Conservation (phyloP, 2,329 filamentous ascomycete species). For the Cordyceps sp. region DNA sequence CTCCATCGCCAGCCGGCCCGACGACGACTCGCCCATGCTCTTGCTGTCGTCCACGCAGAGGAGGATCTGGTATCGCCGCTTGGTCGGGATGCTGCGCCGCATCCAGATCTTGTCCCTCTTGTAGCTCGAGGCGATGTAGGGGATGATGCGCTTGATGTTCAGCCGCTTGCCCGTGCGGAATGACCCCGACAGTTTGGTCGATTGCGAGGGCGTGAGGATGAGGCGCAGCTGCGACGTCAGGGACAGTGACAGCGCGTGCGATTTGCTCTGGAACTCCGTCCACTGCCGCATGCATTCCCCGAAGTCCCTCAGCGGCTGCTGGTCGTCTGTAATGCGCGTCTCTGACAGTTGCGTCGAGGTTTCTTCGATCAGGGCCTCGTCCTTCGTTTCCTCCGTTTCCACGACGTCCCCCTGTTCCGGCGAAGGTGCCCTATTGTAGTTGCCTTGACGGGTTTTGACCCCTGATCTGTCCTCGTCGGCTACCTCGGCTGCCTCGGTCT, state of each 20-base stretch:
- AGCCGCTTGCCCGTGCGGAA: constrained; percentile 96
- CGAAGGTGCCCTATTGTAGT: constrained; percentile 34
- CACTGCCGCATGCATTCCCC: constrained; percentile 55
- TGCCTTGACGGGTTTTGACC: constrained; percentile 41
- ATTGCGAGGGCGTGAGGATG: constrained; percentile 84
- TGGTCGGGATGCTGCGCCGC: constrained; percentile 77
- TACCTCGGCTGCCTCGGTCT: constrained; percentile 24
- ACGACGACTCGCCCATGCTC: constrained; percentile 72
- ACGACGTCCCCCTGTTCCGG: constrained; percentile 15
- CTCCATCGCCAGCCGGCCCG: constrained; percentile 72
- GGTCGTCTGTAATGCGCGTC: constrained; percentile 47
- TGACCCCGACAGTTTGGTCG: constrained; percentile 89
- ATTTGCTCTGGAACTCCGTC: constrained; percentile 69
- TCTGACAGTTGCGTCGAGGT: constrained; percentile 48
- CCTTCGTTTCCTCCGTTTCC: constrained; percentile 29
- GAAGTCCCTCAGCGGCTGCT: constrained; percentile 28
- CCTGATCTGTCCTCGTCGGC: constrained; percentile 39
- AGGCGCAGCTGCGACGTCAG: constrained; percentile 90
- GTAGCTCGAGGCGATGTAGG: constrained; percentile 95
- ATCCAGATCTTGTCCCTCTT: constrained; percentile 99
- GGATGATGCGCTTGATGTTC: constrained; percentile 98
- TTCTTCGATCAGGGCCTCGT: constrained; percentile 30
- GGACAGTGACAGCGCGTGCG: constrained; percentile 71
- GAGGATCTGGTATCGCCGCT: constrained; percentile 92
- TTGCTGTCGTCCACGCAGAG: constrained; percentile 92